Base-by-base conservation (phyloP, 225 moss, liverwort and hornwort genomes). In the Rhytidiadelphus loreus region DNA sequence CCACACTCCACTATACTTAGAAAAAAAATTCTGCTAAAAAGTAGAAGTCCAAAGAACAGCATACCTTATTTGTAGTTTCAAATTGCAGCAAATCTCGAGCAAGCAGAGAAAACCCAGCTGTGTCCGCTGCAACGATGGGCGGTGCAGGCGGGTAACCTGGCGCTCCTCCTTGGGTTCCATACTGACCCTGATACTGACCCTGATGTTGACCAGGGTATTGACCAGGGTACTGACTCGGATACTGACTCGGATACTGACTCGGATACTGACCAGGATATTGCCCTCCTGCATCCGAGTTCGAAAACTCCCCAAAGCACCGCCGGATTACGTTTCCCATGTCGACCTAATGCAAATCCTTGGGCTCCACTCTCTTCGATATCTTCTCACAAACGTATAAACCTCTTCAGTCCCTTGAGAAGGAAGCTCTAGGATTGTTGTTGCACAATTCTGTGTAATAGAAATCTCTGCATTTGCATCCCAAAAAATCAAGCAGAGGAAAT, bases 51-150 rank as follows among this genome's bases (percentile, higher is more conserved):
- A 5, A 19, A 86, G 69, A 66, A 35, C 24, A 37, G 0, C 20
- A 13, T 50, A 93, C 95, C 95, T 91, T 88, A 56, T 94, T 93
- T 50, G 94, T 95, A 43, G 82, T 84, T 93, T 95, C 95, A 37
- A 95, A 95, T 83, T 92, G 88, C 25, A 94, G 86, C 63, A 95
- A 86, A 74, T 95, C 95, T 92, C 95, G 91, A 78, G 94, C 94
- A 83, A 95, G 92, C 50, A 88, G 88, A 78, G 91, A 80, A 56
- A 94, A 91, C 53, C 93, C 94, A 76, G 83, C 88, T 50, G 89
- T 57, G 81, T 88, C 48, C 26, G 62, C 90, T 46, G 91, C 87
- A 60, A 81, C 90, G 9, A 83, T 59, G 78, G 76, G 64, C 46
- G 86, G 50, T 52, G 66, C 90, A 86, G 80, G 82, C 62, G 86